phyloP scores from a whole-genome alignment of 1,139 yeast species.

The Spencermartinsiella ligniputridi region DNA sequence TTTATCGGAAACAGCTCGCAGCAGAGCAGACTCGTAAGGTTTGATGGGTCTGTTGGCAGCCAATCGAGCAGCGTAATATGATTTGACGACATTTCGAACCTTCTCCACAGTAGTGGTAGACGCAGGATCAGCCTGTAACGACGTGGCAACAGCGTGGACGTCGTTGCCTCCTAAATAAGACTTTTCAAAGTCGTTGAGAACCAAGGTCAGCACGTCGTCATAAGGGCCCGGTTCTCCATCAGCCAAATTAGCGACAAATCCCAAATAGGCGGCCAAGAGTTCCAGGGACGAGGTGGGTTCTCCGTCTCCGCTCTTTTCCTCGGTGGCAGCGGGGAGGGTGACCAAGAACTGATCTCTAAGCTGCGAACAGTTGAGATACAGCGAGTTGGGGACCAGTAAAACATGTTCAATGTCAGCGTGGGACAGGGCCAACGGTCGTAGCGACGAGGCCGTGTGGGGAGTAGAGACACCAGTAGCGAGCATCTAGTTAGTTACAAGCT shows the following conservation, averaged over 20 bases:
- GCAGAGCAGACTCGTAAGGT: constrained; percentile 59
- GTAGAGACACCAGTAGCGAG: constrained; percentile 39
- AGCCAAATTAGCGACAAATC: constrained; percentile 63
- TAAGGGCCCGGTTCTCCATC: constrained; percentile 51
- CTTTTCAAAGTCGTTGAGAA: constrained; percentile 77
- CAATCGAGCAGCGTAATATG: constrained; percentile 57
- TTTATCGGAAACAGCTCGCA: constrained; percentile 54
- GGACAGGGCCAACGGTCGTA: constrained; percentile 74
- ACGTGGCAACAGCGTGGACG: constrained; percentile 84
- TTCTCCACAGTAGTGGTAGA: constrained; percentile 66
- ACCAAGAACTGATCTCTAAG: constrained; percentile 80
- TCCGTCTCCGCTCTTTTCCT: constrained; percentile 77
- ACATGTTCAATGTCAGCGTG: constrained; percentile 90
- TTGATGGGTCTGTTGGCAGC: constrained; percentile 47
- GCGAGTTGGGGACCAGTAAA: constrained; percentile 75
- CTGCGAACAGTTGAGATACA: constrained; percentile 78
- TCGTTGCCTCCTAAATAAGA: constrained; percentile 72
- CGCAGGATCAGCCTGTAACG: constrained; percentile 37
- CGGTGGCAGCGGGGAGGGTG: constrained; percentile 75
- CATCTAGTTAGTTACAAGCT: too few species aligned
- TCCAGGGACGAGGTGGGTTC: constrained; percentile 90
- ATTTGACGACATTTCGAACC: constrained; percentile 67
- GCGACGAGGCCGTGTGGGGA: constrained; percentile 44
- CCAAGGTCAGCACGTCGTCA: constrained; percentile 63
- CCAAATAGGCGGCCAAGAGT: constrained; percentile 77